Percentiles rank a stretch among this genome's conserved stretches.
These are phyloP conservation scores for Plectranthus barbatus DNA, from an alignment of 257 asterid genomes.

Conservation along the genomic window DNA sequence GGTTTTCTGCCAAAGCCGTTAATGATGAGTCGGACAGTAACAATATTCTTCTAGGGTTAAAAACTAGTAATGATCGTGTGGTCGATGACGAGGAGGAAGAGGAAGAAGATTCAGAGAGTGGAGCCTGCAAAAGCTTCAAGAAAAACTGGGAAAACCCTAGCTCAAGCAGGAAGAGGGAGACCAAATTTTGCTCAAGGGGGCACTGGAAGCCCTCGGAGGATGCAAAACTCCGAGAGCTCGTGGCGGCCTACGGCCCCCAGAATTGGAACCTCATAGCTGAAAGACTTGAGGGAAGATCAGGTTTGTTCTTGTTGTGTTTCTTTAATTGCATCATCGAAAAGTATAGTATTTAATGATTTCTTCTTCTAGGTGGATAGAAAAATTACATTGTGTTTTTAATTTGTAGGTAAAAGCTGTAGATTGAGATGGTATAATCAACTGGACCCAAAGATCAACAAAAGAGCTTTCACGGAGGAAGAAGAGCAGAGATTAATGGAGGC, in stretches of 20 bases:
- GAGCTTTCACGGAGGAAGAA: constrained; percentile 40
- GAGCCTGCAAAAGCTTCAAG: background rate
- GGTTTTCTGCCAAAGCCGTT: background rate
- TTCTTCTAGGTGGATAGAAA: too few relatives aligned
- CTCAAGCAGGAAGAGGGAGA: background rate
- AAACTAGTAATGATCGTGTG: background rate
- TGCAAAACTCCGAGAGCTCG: constrained; percentile 39
- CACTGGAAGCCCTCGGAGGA: constrained; percentile 66
- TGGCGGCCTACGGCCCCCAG: constrained; percentile 45
- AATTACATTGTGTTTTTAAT: too few relatives aligned
- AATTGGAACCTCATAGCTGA: constrained; percentile 57
- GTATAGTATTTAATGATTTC: too few relatives aligned
- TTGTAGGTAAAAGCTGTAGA: constrained; percentile 47
- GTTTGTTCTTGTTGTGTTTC: constrained; percentile 19
- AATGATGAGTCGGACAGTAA: background rate
- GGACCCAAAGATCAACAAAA: constrained; percentile 41
- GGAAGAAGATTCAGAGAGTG: background rate
- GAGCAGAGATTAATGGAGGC: constrained; percentile 32
- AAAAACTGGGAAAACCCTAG: constrained; percentile 20
- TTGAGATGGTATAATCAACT: constrained; percentile 52
- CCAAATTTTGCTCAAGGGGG: constrained; percentile 26
- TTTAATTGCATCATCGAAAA: too few relatives aligned
- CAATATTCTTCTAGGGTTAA: background rate
- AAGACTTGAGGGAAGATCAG: constrained; percentile 49
- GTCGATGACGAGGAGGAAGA: background rate